Percentiles rank a stretch among this genome's conserved stretches.
Conservation (phyloP, 164 flowering plant species). For the Vitis riparia region DNA sequence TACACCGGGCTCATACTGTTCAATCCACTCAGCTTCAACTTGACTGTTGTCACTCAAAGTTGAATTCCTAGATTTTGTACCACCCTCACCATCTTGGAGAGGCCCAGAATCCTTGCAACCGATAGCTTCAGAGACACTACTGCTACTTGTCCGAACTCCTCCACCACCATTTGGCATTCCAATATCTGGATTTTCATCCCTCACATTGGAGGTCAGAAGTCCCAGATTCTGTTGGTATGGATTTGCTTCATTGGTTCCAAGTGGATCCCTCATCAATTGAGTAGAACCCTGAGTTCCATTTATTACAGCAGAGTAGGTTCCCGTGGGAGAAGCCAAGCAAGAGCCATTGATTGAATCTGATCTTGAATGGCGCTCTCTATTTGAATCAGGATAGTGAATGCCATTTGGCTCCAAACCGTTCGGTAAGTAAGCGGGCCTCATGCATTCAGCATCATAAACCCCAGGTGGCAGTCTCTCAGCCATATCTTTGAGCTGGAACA, state of each 20-base stretch:
- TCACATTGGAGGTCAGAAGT: constrained; percentile 23
- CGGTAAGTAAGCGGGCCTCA: constrained; percentile 36
- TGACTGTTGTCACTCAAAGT: constrained; percentile 27
- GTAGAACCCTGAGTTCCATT: constrained; percentile 26
- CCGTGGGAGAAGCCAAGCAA: constrained; percentile 30
- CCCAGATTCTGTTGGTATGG: constrained; percentile 19
- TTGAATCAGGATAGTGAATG: constrained; percentile 26
- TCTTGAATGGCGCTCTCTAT: constrained; percentile 42
- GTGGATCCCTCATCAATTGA: constrained; percentile 19
- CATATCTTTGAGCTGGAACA: constrained; percentile 64
- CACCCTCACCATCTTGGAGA: constrained; percentile 44
- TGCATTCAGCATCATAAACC: constrained; percentile 46
- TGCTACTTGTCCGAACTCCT: constrained; percentile 21
- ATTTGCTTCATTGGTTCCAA: constrained; percentile 23
- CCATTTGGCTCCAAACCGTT: constrained; percentile 59
- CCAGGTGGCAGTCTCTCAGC: constrained; percentile 76
- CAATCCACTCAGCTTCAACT: constrained; percentile 83
- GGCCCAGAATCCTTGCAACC: constrained; percentile 34
- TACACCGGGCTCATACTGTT: constrained; percentile 88
- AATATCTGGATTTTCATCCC: constrained; percentile 28
- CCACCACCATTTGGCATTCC: constrained; percentile 40
- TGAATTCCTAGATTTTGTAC: constrained; percentile 33
- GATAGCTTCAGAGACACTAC: constrained; percentile 26
- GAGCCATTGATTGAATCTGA: constrained; percentile 36
- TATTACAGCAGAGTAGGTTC: constrained; percentile 16